Conservation (phyloP, 495 filamentous ascomycete genomes). For the Podospora appendiculata region DNA sequence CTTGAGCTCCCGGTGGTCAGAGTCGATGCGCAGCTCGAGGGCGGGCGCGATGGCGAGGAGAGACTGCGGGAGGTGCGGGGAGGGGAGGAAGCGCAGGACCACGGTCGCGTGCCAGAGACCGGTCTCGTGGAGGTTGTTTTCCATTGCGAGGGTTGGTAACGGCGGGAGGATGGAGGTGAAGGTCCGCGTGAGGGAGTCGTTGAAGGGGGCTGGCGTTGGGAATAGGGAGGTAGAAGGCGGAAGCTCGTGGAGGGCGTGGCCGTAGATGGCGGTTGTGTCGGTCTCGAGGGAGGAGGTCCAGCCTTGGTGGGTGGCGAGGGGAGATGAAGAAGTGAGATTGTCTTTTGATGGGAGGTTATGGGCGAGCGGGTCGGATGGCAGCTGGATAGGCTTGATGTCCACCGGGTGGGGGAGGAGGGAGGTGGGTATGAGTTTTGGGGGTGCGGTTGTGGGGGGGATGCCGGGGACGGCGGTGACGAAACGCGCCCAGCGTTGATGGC, state of each 20-base stretch:
- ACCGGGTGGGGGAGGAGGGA: conserved; percentile 8
- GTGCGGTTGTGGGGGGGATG: too few relatives aligned
- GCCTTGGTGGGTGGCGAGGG: too few relatives aligned
- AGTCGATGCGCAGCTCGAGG: conserved; percentile 33
- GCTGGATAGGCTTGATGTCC: background rate
- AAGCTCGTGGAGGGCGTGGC: conserved; percentile 29
- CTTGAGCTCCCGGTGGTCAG: conserved; percentile 16
- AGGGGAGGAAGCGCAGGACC: conserved; percentile 21
- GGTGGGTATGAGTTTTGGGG: conserved; percentile 1
- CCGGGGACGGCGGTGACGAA: too few relatives aligned
- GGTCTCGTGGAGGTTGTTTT: conserved; percentile 11
- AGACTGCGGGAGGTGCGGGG: conserved; percentile 1
- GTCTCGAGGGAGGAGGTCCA: conserved; percentile 22
- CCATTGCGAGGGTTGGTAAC: conserved; percentile 10
- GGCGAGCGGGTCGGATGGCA: too few relatives aligned
- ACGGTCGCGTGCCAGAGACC: conserved; percentile 17
- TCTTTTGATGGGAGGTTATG: background rate
- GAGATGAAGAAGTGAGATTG: background rate
- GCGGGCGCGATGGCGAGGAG: conserved; percentile 10
- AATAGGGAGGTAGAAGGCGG: conserved; percentile 9
- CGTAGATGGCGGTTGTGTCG: conserved; percentile 31
- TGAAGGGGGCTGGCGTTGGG: conserved; percentile 11
- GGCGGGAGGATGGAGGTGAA: conserved; percentile 19
- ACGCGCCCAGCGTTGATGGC: conserved; percentile 27
- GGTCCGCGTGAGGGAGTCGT: conserved; percentile 9